These are phyloP conservation scores for Tilletia caries DNA, from an alignment of 1,284 basidiomycete species.

Conservation along the genomic window DNA sequence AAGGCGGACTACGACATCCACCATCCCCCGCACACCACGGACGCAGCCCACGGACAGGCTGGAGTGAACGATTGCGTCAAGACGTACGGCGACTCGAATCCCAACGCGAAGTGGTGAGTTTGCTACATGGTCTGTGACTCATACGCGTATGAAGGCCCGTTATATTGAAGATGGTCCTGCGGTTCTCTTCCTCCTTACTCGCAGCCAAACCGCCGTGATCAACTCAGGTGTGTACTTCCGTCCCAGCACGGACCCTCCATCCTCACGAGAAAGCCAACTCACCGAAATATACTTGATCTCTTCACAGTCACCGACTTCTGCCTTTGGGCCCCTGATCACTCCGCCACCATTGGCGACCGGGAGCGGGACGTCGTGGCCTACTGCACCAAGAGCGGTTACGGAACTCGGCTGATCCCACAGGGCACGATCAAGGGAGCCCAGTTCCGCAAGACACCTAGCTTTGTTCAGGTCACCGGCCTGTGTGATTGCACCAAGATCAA, in stretches of 20 bases:
- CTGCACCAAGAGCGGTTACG: slow-evolving; percentile 64
- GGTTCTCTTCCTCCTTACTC: no score
- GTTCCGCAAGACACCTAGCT: slow-evolving; percentile 57
- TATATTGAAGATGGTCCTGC: no score
- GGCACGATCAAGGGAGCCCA: slow-evolving; percentile 73
- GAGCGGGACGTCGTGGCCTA: slow-evolving; percentile 67
- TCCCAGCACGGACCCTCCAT: neutral
- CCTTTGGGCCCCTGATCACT: slow-evolving; percentile 37
- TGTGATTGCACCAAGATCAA: slow-evolving; percentile 55
- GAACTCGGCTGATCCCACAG: slow-evolving; percentile 69
- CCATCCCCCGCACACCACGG: slow-evolving; percentile 41
- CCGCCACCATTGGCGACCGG: slow-evolving; percentile 30
- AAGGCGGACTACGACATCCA: slow-evolving; percentile 26
- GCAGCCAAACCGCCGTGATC: slow-evolving; percentile 10
- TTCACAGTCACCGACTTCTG: slow-evolving; percentile 35
- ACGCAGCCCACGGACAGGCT: slow-evolving; percentile 26
- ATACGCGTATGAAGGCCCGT: no score
- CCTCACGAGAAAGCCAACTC: neutral
- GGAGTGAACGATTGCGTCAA: slow-evolving; percentile 25
- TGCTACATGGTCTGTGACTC: no score
- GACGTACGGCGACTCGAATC: slow-evolving; percentile 19
- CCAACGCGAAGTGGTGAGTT: neutral
- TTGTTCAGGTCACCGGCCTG: slow-evolving; percentile 20
- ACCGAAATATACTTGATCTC: neutral
- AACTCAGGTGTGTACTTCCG: neutral